These are phyloP conservation scores for Yamadazyma trypodendri DNA, from an alignment of 1,139 yeast genomes.

Conservation along the genomic window DNA sequence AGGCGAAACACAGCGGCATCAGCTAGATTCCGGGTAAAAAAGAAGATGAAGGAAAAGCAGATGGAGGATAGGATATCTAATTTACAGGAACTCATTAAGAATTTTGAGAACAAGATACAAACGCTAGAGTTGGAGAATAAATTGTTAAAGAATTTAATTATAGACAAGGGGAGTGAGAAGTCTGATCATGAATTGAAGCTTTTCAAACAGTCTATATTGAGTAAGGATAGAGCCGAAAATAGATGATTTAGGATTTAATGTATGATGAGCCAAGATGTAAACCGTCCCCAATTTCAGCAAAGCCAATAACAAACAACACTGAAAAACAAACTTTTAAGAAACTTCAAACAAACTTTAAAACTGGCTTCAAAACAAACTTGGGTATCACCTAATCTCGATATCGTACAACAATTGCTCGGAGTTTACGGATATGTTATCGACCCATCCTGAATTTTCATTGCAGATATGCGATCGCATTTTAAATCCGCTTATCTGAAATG, in stretches of 20 bases:
- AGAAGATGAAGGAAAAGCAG: constrained; percentile 58
- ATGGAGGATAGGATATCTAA: constrained; percentile 51
- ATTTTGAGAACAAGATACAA: constrained; percentile 44
- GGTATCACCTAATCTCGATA: too few relatives aligned
- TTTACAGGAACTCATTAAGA: constrained; percentile 39
- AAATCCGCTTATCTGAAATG: too few relatives aligned
- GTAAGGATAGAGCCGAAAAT: constrained; percentile 5
- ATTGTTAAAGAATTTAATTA: constrained; percentile 54
- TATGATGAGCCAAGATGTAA: background rate
- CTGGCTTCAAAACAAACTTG: too few relatives aligned
- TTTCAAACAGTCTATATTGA: constrained; percentile 34
- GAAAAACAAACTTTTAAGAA: too few relatives aligned
- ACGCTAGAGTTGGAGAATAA: constrained; percentile 78
- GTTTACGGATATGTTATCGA: too few relatives aligned
- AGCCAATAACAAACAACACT: too few relatives aligned
- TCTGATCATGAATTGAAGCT: constrained; percentile 39
- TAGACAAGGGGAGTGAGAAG: constrained; percentile 55
- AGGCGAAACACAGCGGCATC: constrained; percentile 63
- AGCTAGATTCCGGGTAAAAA: constrained; percentile 61
- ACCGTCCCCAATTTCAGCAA: too few relatives aligned
- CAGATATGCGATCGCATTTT: too few relatives aligned
- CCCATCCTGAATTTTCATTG: too few relatives aligned
- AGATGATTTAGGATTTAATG: background rate
- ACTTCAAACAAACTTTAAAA: too few relatives aligned
- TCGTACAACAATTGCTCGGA: too few relatives aligned